Conservation (phyloP, 371 early-diverging fungal genomes). For the Mucor racemosus region DNA sequence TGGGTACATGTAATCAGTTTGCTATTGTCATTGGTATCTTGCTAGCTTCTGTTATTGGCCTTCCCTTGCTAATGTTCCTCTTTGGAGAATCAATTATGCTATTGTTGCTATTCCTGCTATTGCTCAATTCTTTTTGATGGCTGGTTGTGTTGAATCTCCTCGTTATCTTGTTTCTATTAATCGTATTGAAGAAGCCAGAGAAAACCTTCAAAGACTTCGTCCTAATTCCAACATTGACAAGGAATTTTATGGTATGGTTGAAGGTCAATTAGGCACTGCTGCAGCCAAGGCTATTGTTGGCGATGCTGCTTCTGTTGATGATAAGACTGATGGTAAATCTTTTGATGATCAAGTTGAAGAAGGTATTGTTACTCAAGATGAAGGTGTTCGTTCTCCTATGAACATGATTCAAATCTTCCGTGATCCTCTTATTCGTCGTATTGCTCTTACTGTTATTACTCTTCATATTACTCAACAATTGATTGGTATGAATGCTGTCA, state of each 20-base stretch:
- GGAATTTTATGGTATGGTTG: constrained; percentile 64
- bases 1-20: constrained; percentile 80
- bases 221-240: constrained; percentile 51
- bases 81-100: constrained; percentile 49
- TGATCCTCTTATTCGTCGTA: constrained; percentile 53
- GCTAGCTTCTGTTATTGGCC: constrained; percentile 63
- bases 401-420: constrained; percentile 44
- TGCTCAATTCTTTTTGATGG: constrained; percentile 69
- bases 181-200: constrained; percentile 22
- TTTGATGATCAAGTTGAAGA: constrained; percentile 13
- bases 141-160: constrained; percentile 52
- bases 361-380: constrained; percentile 6
- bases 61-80: constrained; percentile 50
- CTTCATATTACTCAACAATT: constrained; percentile 74
- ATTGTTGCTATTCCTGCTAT: constrained; percentile 71
- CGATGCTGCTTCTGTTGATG: constrained; percentile 75
- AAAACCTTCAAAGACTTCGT: constrained; percentile 59
- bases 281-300: constrained; percentile 93
- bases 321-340: not conserved
- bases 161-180: constrained; percentile 13
- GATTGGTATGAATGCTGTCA: constrained; percentile 23
- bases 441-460: constrained; percentile 53
- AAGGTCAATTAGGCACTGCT: constrained; percentile 15
- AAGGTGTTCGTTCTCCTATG: constrained; percentile 20
- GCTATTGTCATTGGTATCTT: constrained; percentile 81